Evolutionary conservation across 208 protist species (phyloP).

Genomic region (Acanthamoeba quina): DNA sequence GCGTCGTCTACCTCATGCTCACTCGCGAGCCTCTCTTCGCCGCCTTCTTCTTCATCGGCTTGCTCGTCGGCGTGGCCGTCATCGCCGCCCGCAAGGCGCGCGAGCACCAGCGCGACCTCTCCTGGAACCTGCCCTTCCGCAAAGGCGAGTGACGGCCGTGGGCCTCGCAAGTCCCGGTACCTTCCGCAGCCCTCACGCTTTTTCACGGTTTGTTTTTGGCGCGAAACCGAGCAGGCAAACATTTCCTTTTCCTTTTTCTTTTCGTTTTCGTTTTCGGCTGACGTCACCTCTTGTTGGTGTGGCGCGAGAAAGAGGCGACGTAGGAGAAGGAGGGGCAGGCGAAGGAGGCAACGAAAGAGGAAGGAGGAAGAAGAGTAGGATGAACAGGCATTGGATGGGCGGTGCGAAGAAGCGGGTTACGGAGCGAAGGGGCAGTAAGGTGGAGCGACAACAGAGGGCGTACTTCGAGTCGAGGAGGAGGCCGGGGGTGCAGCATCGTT

Average conservation of each 20-base stretch:
- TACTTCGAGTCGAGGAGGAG: slow-evolving; percentile 25
- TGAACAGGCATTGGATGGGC: slow-evolving; percentile 58
- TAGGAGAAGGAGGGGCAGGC: too few species aligned
- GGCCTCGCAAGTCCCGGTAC: too few species aligned
- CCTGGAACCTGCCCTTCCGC: not conserved
- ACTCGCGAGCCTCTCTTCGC: not conserved
- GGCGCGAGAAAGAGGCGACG: too few species aligned
- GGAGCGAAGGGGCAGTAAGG: not conserved
- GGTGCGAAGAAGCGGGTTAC: not conserved
- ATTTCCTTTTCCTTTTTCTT: too few species aligned
- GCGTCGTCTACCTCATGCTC: slow-evolving; percentile 3
- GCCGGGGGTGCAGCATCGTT: not conserved
- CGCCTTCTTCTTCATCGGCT: not conserved
- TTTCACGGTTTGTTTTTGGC: too few species aligned
- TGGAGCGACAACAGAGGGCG: not conserved
- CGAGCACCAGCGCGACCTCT: slow-evolving; percentile 1
- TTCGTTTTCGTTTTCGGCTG: too few species aligned
- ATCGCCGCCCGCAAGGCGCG: not conserved
- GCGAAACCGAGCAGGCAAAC: too few species aligned
- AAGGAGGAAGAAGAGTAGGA: not conserved
- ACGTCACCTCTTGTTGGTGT: too few species aligned
- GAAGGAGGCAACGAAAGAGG: not conserved
- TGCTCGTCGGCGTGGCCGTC: not conserved
- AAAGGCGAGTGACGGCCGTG: not conserved
- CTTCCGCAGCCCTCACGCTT: too few species aligned